Conservation (phyloP, 2,329 filamentous ascomycete species). For the Ophiosphaerella korrae region DNA sequence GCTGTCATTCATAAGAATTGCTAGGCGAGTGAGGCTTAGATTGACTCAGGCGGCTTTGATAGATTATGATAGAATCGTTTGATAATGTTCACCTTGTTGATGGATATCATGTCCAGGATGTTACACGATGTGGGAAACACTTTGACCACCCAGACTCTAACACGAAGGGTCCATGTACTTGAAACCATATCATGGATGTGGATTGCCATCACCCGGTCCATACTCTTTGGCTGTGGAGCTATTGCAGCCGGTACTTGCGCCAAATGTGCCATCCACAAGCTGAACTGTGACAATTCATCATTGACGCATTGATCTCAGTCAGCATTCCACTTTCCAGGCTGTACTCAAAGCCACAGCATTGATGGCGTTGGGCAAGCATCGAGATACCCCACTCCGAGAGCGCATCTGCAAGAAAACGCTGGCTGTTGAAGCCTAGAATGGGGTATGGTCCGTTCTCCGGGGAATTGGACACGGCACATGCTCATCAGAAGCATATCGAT, state of each 20-base stretch:
- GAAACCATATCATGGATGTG: background rate
- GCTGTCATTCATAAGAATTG: constrained; percentile 44
- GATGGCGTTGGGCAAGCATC: constrained; percentile 17
- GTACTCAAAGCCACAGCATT: constrained; percentile 21
- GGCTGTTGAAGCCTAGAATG: constrained; percentile 29
- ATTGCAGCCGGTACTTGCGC: constrained; percentile 7
- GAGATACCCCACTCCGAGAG: constrained; percentile 32
- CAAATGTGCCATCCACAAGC: constrained; percentile 15
- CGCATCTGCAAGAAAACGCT: constrained; percentile 22
- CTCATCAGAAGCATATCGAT: constrained; percentile 14
- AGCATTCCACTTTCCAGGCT: constrained; percentile 8
- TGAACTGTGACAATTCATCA: constrained; percentile 11
- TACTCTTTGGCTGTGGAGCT: constrained; percentile 4
- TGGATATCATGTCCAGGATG: constrained; percentile 8
- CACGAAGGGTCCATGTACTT: constrained; percentile 9
- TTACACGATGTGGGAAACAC: background rate
- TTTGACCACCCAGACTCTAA: constrained; percentile 1
- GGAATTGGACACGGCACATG: constrained; percentile 21
- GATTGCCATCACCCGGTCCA: background rate
- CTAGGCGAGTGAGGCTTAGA: constrained; percentile 26
- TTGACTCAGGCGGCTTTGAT: constrained; percentile 27
- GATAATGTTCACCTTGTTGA: constrained; percentile 15
- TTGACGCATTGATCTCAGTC: constrained; percentile 12
- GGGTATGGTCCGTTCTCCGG: constrained; percentile 27
- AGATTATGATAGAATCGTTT: constrained; percentile 25